Evolutionary conservation across 2,329 filamentous ascomycete genomes (phyloP).

Genomic region (Hypocrella siamensis): DNA sequence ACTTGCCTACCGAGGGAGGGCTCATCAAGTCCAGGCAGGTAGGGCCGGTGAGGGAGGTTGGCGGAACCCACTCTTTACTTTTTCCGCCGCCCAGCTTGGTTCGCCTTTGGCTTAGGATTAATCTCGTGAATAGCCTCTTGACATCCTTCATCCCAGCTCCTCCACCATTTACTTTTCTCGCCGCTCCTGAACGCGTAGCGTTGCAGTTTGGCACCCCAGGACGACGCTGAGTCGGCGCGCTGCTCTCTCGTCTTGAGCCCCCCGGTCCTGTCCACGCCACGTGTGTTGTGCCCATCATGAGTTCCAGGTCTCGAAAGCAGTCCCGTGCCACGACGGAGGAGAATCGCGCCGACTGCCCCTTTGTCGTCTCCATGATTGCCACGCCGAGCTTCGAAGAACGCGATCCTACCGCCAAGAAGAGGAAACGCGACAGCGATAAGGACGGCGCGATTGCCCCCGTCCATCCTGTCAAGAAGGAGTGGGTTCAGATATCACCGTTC

Average conservation of each 20-base stretch:
- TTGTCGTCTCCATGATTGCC: conserved; percentile 21
- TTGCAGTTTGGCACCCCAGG: too few species aligned
- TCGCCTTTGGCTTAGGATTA: too few species aligned
- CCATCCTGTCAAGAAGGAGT: conserved; percentile 23
- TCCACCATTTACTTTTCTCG: too few species aligned
- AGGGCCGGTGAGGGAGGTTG: too few species aligned
- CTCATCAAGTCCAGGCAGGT: too few species aligned
- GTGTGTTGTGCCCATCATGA: conserved; percentile 7
- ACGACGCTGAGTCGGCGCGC: too few species aligned
- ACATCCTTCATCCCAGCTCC: not conserved
- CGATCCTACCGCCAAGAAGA: conserved; percentile 30
- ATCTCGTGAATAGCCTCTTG: too few species aligned
- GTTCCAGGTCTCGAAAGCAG: conserved; percentile 29
- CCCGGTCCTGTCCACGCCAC: conserved; percentile 2
- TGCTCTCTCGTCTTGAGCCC: not conserved
- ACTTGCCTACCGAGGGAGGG: too few species aligned
- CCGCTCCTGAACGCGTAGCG: too few species aligned
- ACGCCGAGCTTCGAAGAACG: conserved; percentile 15
- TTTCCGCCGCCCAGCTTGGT: too few species aligned
- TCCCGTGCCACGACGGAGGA: conserved; percentile 32
- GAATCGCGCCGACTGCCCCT: conserved; percentile 40
- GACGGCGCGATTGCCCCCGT: conserved; percentile 10
- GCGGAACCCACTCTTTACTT: not conserved
- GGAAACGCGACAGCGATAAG: conserved; percentile 29
- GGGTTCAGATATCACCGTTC: conserved; percentile 38